Evolutionary conservation across 129 eudicot species (phyloP).

Genomic region (Flaveria robusta): DNA sequence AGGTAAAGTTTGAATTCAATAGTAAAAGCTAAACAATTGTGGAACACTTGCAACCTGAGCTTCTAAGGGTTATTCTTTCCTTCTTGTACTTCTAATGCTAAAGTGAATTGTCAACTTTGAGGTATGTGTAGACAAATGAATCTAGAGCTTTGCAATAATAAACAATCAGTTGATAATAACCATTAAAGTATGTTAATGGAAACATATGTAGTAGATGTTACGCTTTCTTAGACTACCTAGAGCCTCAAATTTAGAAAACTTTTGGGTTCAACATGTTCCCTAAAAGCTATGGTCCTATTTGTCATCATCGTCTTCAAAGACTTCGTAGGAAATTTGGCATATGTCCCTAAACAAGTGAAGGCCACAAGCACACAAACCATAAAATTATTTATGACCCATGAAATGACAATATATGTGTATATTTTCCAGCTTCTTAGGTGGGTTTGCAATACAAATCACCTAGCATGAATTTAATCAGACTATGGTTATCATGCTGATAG

Average conservation of each 20-base stretch:
- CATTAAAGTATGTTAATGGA: background rate
- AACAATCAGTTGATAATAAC: background rate
- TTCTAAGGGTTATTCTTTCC: conserved; percentile 22
- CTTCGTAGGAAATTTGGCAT: background rate
- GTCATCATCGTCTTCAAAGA: background rate
- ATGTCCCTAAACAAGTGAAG: background rate
- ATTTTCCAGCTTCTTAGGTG: background rate
- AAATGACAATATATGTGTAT: background rate
- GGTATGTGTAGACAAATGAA: conserved; percentile 17
- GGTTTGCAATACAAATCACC: background rate
- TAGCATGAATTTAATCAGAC: background rate
- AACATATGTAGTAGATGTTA: conserved; percentile 1
- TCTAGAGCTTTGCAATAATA: background rate
- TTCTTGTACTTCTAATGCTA: conserved; percentile 1
- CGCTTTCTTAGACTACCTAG: conserved; percentile 19
- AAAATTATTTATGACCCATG: background rate
- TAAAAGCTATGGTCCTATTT: background rate
- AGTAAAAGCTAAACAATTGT: conserved; percentile 15
- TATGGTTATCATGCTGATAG: background rate
- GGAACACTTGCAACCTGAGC: conserved; percentile 30
- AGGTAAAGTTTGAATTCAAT: conserved; percentile 9
- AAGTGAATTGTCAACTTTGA: conserved; percentile 22
- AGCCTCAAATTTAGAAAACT: conserved; percentile 10
- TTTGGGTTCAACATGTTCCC: conserved; percentile 1
- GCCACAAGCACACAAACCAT: background rate